These are phyloP conservation scores for Quercus variabilis DNA, from an alignment of 306 rosid genomes.

Conservation along the genomic window DNA sequence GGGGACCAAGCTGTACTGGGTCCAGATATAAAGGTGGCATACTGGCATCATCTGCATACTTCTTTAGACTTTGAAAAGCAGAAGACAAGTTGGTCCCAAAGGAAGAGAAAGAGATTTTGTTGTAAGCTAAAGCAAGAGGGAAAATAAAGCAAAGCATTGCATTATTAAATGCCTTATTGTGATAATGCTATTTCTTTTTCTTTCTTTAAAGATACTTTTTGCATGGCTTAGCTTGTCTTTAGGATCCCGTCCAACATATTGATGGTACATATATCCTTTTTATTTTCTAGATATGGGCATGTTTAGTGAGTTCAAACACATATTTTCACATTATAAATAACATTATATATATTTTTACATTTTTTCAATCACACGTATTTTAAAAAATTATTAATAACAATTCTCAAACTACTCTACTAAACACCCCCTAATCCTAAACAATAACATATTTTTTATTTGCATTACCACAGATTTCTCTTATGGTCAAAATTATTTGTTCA, in stretches of 20 bases:
- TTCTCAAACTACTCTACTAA: no score
- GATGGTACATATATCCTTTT: no score
- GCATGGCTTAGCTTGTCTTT: slow-evolving; percentile 1
- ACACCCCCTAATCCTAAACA: not conserved
- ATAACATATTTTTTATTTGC: not conserved
- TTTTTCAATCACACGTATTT: no score
- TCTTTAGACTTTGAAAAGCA: slow-evolving; percentile 42
- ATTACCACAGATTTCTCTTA: not conserved
- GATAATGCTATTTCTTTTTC: slow-evolving; percentile 6
- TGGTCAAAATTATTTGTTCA: not conserved
- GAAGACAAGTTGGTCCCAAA: slow-evolving; percentile 44
- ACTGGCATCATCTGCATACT: slow-evolving; percentile 26
- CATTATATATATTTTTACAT: no score
- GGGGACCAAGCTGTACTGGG: slow-evolving; percentile 12
- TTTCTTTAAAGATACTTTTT: not conserved
- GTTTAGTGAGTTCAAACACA: no score
- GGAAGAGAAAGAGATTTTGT: slow-evolving; percentile 24
- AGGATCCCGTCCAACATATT: not conserved
- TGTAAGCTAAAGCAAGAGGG: slow-evolving; percentile 33
- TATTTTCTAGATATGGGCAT: not conserved
- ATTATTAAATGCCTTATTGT: slow-evolving; percentile 13
- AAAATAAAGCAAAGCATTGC: slow-evolving; percentile 19
- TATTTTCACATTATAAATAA: no score
- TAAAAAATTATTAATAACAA: no score
- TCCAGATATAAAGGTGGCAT: not conserved